phyloP scores from a whole-genome alignment of 2,329 filamentous ascomycete species.

The Apiospora hydei region DNA sequence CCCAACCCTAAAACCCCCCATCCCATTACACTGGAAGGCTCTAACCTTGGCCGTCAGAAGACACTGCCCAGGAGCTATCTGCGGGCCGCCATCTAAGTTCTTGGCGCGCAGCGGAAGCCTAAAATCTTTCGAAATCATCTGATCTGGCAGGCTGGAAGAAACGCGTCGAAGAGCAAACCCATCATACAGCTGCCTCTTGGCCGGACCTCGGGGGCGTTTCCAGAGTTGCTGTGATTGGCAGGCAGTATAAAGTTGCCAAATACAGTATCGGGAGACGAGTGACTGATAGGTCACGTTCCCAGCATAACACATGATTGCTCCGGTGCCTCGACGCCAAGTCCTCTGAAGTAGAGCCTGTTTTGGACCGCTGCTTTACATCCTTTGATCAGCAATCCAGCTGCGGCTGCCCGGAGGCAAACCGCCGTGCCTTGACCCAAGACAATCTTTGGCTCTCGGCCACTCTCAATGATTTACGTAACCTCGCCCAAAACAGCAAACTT shows the following conservation, averaged over 20 bases:
- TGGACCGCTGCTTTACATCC: constrained; percentile 13
- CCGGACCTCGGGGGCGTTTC: background rate
- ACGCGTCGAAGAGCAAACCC: background rate
- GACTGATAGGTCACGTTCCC: constrained; percentile 9
- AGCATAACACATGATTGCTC: constrained; percentile 13
- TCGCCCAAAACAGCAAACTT: background rate
- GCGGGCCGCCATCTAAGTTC: constrained; percentile 7
- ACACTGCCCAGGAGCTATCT: background rate
- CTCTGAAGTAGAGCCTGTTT: background rate
- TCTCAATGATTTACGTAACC: constrained; percentile 11
- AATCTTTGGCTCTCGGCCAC: background rate
- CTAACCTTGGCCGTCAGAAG: background rate
- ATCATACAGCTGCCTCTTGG: background rate
- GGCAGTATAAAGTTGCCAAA: constrained; percentile 15
- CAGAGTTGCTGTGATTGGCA: constrained; percentile 10
- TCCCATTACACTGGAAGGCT: background rate
- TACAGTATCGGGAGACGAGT: constrained; percentile 4
- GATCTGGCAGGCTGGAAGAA: constrained; percentile 1
- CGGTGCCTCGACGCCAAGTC: background rate
- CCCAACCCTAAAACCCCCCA: background rate
- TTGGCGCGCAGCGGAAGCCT: constrained; percentile 9
- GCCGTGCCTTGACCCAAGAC: background rate
- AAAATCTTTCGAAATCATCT: constrained; percentile 1
- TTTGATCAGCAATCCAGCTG: background rate
- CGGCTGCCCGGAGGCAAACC: constrained; percentile 3